phyloP scores from a whole-genome alignment of 495 filamentous ascomycete species.

The Saxispiralis lemnorum region DNA sequence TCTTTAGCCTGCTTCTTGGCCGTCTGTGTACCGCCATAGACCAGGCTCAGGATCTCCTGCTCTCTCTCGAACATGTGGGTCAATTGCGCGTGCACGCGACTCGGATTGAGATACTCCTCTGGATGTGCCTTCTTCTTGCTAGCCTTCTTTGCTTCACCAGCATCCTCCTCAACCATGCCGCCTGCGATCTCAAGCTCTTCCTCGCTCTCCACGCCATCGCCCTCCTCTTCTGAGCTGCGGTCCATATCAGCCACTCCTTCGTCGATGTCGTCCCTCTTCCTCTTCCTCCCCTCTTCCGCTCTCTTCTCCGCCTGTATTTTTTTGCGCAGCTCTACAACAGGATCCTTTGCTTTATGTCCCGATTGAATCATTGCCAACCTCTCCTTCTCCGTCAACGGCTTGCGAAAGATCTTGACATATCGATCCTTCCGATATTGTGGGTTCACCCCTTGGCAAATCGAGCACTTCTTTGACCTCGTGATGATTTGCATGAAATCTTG shows the following conservation, averaged over 20 bases:
- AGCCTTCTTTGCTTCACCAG: constrained; percentile 14
- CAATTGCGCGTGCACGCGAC: constrained; percentile 60
- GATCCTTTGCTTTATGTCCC: constrained; percentile 50
- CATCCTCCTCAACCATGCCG: constrained; percentile 11
- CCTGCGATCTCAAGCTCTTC: constrained; percentile 29
- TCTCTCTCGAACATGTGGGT: constrained; percentile 73
- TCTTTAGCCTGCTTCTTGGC: constrained; percentile 20
- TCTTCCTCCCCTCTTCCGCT: constrained; percentile 9
- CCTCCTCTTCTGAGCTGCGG: constrained; percentile 26
- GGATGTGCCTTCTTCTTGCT: constrained; percentile 18
- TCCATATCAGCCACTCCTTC: constrained; percentile 58
- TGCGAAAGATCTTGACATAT: constrained; percentile 83
- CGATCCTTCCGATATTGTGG: constrained; percentile 71
- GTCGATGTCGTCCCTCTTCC: constrained; percentile 29
- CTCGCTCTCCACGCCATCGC: constrained; percentile 25
- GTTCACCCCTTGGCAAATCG: constrained; percentile 44
- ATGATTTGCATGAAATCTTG: constrained; percentile 66
- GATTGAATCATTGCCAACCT: constrained; percentile 52
- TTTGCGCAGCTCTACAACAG: constrained; percentile 27
- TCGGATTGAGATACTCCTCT: constrained; percentile 51
- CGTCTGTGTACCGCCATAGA: constrained; percentile 59
- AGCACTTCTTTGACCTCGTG: constrained; percentile 44
- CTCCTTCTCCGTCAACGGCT: constrained; percentile 51
- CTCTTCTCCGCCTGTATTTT: constrained; percentile 11
- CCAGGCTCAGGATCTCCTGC: constrained; percentile 54